Evolutionary conservation across 2,329 filamentous ascomycete species (phyloP).

Genomic region (Didymella glomerata): DNA sequence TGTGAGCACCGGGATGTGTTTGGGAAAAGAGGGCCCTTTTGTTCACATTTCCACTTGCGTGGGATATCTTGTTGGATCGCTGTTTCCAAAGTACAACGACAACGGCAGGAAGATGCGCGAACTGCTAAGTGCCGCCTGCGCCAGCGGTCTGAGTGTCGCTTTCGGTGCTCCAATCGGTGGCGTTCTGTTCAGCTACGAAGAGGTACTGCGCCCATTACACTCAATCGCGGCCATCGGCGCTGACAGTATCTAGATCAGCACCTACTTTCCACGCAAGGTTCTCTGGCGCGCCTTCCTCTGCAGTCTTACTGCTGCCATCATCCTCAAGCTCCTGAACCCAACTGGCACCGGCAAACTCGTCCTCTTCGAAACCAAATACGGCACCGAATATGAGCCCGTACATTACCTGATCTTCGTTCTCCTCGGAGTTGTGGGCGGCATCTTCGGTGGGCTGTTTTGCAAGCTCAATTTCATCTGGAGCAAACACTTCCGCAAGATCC

Average conservation of each 20-base stretch:
- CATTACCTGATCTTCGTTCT: slow-evolving; percentile 67
- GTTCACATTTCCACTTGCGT: slow-evolving; percentile 69
- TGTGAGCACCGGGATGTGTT: slow-evolving; percentile 66
- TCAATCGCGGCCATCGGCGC: background rate
- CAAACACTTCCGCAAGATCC: slow-evolving; percentile 61
- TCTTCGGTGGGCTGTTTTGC: slow-evolving; percentile 68
- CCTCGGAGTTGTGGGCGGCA: slow-evolving; percentile 64
- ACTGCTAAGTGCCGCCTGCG: slow-evolving; percentile 65
- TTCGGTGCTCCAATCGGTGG: slow-evolving; percentile 70
- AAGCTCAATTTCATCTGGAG: slow-evolving; percentile 66
- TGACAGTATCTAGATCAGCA: slow-evolving; percentile 54
- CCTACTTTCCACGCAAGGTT: slow-evolving; percentile 67
- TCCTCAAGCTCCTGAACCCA: slow-evolving; percentile 66
- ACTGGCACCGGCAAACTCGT: slow-evolving; percentile 68
- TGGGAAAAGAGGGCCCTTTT: slow-evolving; percentile 67
- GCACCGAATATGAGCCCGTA: slow-evolving; percentile 61
- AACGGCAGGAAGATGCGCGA: slow-evolving; percentile 67
- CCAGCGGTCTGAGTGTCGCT: slow-evolving; percentile 66
- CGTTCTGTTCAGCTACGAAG: slow-evolving; percentile 67
- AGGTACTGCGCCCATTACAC: slow-evolving; percentile 36
- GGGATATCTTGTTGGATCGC: slow-evolving; percentile 61
- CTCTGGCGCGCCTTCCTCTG: slow-evolving; percentile 68
- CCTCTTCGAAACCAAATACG: slow-evolving; percentile 68
- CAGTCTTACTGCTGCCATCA: slow-evolving; percentile 63
- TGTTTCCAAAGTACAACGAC: slow-evolving; percentile 65